Base-by-base conservation (phyloP, 148 eudicot genomes). In the Oxyria digyna region DNA sequence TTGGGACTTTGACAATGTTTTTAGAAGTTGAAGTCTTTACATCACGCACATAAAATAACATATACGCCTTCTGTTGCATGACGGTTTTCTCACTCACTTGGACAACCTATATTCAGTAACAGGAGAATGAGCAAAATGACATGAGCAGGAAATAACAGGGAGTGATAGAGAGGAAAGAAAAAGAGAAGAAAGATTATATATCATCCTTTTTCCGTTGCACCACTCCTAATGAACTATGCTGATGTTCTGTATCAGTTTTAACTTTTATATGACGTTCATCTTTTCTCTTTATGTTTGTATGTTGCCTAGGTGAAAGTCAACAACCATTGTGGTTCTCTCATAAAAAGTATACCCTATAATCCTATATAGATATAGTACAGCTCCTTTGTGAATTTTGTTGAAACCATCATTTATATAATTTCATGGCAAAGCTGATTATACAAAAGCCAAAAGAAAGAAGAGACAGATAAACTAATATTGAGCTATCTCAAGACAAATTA, bases 41-140 rank as follows among this genome's bases (percentile, higher is more conserved):
- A 78, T 94, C 93, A 27, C 87, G 83, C 31, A 88, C 86, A 78
- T 90, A 94, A 68, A 94, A 90, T 64, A 94, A 62, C 93, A 94
- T 90, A 72, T 94, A 94, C n/a, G 99, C 99, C 78, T 88, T 94
- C 81, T 94, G 92, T 71, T 84, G 89, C 81, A 94, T 77, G 68
- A 94, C 97, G 42, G 52, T 73, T 71, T 72, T 87, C 77, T 90
- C 96, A 78, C 81, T 82, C 23, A 88, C 97, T 80, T 87, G 90
- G 73, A 70, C 33, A 71, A 94, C 99, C 99, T 94, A 73, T 69
- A 73, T 42, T 29, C 55, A 12, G 46, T 21, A 74, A 72, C 21
- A 42, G 18, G 4, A 15, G 8, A 38, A 23, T 32, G 32, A 71
- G 40, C 49, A 40, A 23, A 52, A 21, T 20, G 29, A 24, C 37